A percentile compares a stretch with the other conserved stretches of the same genome.
phyloP scores from a whole-genome alignment of 1,284 basidiomycete genomes.

The Malassezia sympodialis region DNA sequence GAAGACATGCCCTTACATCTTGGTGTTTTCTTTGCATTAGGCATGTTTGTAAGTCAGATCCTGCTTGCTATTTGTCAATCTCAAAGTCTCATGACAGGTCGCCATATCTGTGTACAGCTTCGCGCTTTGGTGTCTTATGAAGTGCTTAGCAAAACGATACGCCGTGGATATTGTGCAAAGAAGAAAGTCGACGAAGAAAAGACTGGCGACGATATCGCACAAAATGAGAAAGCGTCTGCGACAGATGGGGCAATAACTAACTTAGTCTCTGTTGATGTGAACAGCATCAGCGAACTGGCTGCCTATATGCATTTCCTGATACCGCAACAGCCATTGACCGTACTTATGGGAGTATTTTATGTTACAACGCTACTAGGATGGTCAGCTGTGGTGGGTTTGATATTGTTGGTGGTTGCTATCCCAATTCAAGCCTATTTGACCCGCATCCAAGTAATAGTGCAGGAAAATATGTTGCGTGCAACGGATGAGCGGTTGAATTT shows the following conservation, averaged over 20 bases:
- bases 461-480: slow-evolving; percentile 51
- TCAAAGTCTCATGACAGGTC: slow-evolving; percentile 52
- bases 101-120: slow-evolving; percentile 50
- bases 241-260: slow-evolving; percentile 54
- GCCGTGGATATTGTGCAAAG: slow-evolving; percentile 50
- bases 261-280: slow-evolving; percentile 54
- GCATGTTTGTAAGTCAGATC: slow-evolving; percentile 52
- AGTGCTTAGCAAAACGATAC: slow-evolving; percentile 54
- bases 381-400: slow-evolving; percentile 49
- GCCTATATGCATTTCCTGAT: slow-evolving; percentile 49
- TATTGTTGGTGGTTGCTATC: slow-evolving; percentile 38
- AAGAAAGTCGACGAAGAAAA: slow-evolving; percentile 15
- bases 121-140: slow-evolving; percentile 53
- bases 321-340: slow-evolving; percentile 52
- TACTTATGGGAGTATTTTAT: slow-evolving; percentile 51
- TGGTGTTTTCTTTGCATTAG: slow-evolving; percentile 52
- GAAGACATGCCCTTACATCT: slow-evolving; percentile 49
- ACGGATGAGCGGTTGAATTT: slow-evolving; percentile 54
- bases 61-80: slow-evolving; percentile 49
- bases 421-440: slow-evolving; percentile 48
- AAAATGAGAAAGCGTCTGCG: slow-evolving; percentile 24
- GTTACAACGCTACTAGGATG: slow-evolving; percentile 53
- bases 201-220: slow-evolving; percentile 22
- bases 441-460: slow-evolving; percentile 51
- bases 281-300: slow-evolving; percentile 39